Evolutionary conservation across 345 rosid genomes (phyloP).

Genomic region (Salix dunnii): DNA sequence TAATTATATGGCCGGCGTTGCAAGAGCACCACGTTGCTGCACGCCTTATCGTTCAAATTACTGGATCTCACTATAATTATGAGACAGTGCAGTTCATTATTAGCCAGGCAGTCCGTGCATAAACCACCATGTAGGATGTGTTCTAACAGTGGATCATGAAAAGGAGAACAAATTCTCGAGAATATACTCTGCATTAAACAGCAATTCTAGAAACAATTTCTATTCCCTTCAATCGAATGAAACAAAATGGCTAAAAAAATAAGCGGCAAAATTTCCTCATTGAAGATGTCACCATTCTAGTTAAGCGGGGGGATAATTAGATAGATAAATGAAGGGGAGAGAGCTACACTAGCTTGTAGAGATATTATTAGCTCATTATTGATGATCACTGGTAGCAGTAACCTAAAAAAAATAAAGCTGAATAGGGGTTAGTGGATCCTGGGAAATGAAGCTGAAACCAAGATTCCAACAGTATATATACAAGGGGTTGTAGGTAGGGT

Average conservation of each 20-base stretch:
- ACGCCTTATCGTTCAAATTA: neutral
- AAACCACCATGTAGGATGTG: neutral
- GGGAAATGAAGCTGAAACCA: conserved; percentile 5
- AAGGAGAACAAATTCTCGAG: neutral
- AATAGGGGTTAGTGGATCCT: neutral
- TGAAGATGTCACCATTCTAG: neutral
- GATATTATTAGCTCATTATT: neutral
- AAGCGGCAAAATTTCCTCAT: neutral
- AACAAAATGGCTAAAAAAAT: neutral
- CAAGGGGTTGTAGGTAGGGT: neutral
- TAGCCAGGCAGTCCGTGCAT: neutral
- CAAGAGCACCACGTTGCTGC: too few relatives aligned
- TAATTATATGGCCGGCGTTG: too few relatives aligned
- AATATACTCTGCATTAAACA: neutral
- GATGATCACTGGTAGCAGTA: neutral
- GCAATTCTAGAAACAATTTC: neutral
- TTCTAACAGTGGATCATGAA: neutral
- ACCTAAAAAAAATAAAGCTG: too few relatives aligned
- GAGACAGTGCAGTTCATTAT: neutral
- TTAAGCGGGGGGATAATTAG: neutral
- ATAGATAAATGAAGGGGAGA: neutral
- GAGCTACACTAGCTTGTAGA: neutral
- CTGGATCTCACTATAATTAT: neutral
- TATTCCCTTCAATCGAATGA: neutral
- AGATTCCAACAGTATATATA: conserved; percentile 17